A percentile compares a stretch with the other conserved stretches of the same genome.
phyloP scores from a whole-genome alignment of 768 basidiomycete species.

The Mycena rosella region DNA sequence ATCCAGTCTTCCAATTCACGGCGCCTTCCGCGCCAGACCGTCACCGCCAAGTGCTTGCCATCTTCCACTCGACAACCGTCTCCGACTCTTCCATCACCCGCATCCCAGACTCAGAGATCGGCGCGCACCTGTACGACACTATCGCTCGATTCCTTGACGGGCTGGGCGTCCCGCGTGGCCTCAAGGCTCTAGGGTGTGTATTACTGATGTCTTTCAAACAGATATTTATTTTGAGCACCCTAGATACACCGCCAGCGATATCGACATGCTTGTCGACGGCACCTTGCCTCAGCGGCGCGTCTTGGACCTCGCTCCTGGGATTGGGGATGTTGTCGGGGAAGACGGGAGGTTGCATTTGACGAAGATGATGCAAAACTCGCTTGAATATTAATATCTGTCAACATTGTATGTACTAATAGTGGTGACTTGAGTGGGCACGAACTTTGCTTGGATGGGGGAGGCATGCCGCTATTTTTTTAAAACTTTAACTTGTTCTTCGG shows the following conservation, averaged over 20 bases:
- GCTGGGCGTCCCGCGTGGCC: conserved; percentile 87
- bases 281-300: conserved; percentile 94
- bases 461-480: no score
- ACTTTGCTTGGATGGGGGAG: no score
- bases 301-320: conserved; percentile 91
- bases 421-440: no score
- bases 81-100: conserved; percentile 78
- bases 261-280: conserved; percentile 86
- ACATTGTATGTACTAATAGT: no score
- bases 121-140: conserved; percentile 83
- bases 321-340: conserved; percentile 84
- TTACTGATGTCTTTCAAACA: background rate
- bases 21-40: conserved; percentile 93
- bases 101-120: conserved; percentile 85
- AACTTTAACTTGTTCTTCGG: no score
- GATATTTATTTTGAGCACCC: background rate
- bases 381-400: conserved; percentile 71
- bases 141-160: conserved; percentile 91
- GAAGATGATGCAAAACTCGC: conserved; percentile 81
- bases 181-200: conserved; percentile 81
- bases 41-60: conserved; percentile 88
- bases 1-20: conserved; percentile 91
- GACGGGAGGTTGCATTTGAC: conserved; percentile 89
- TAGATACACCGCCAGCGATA: conserved; percentile 75
- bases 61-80: conserved; percentile 78